phyloP scores from a whole-genome alignment of 306 rosid species.

The Sicyos baderoa region DNA sequence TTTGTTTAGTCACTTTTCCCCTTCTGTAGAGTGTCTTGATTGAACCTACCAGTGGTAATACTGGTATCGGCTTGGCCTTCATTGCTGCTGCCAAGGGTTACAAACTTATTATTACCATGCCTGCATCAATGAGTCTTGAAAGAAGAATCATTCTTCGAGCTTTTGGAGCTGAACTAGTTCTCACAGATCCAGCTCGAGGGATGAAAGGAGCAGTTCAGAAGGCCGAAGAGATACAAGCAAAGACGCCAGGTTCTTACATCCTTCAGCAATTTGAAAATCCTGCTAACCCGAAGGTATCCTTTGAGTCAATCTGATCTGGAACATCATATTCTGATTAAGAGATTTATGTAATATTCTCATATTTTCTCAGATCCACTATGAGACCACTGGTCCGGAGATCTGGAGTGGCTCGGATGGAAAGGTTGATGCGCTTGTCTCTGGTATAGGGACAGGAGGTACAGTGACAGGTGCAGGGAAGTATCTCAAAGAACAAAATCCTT shows the following conservation, averaged over 20 bases:
- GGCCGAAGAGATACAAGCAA: slow-evolving; percentile 64
- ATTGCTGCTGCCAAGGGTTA: slow-evolving; percentile 89
- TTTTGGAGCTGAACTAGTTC: slow-evolving; percentile 79
- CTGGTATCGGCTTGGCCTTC: slow-evolving; percentile 89
- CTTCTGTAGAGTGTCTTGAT: slow-evolving; percentile 56
- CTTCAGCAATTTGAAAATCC: slow-evolving; percentile 86
- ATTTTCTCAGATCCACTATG: slow-evolving; percentile 57
- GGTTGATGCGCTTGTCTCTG: slow-evolving; percentile 70
- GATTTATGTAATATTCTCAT: not conserved
- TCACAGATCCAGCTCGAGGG: slow-evolving; percentile 79
- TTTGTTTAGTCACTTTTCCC: slow-evolving; percentile 5
- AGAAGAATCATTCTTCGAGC: slow-evolving; percentile 72
- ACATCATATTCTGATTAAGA: not conserved
- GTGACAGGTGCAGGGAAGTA: slow-evolving; percentile 75
- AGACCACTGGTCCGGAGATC: slow-evolving; percentile 86
- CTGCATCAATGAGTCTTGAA: slow-evolving; percentile 81
- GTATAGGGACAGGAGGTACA: slow-evolving; percentile 92
- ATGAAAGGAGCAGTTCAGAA: slow-evolving; percentile 79
- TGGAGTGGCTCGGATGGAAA: slow-evolving; percentile 66
- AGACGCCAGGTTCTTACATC: slow-evolving; percentile 65
- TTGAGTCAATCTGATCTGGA: too few relatives aligned
- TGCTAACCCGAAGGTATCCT: slow-evolving; percentile 67
- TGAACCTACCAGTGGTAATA: slow-evolving; percentile 85
- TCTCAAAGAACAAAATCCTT: slow-evolving; percentile 75
- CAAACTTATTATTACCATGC: slow-evolving; percentile 73